These are phyloP conservation scores for Syncephalastrum sp. DNA, from an alignment of 371 early-diverging fungal species.

Conservation along the genomic window DNA sequence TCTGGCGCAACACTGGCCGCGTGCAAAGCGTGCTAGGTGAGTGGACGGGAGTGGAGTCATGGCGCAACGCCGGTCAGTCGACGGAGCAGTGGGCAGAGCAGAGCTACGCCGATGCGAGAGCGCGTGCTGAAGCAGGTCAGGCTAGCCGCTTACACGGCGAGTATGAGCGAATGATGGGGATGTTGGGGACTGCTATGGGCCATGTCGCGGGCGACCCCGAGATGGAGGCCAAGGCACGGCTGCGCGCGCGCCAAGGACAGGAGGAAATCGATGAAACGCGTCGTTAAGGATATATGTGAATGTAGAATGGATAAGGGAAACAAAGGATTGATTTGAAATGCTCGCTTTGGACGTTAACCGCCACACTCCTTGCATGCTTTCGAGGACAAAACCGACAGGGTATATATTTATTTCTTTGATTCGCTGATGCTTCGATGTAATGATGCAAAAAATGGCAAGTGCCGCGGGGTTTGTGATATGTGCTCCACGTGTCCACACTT, in stretches of 20 bases:
- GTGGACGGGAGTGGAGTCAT: constrained; percentile 22
- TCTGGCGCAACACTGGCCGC: constrained; percentile 37
- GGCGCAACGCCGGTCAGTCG: constrained; percentile 24
- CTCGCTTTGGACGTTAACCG: too few species aligned
- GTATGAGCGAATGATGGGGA: constrained; percentile 41
- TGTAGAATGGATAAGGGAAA: too few species aligned
- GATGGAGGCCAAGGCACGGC: constrained; percentile 33
- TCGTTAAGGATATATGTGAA: too few species aligned
- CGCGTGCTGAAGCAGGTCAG: constrained; percentile 17
- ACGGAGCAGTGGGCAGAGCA: constrained; percentile 28
- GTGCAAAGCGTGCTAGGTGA: constrained; percentile 32
- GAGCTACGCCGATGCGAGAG: constrained; percentile 26
- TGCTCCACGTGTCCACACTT: too few species aligned
- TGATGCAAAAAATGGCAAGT: too few species aligned
- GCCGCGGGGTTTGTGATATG: too few species aligned
- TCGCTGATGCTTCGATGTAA: too few species aligned
- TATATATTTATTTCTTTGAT: too few species aligned
- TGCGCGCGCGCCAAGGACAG: constrained; percentile 25
- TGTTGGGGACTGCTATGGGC: constrained; percentile 27
- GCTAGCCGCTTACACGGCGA: constrained; percentile 43
- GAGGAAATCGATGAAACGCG: constrained; percentile 23
- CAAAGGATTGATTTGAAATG: too few species aligned
- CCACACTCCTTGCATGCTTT: too few species aligned
- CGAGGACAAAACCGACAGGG: too few species aligned
- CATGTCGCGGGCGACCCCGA: constrained; percentile 44